A percentile compares a stretch with the other conserved stretches of the same genome.
Evolutionary conservation across 2,329 filamentous ascomycete genomes (phyloP).

Genomic region (Lizonia empirigonia): DNA sequence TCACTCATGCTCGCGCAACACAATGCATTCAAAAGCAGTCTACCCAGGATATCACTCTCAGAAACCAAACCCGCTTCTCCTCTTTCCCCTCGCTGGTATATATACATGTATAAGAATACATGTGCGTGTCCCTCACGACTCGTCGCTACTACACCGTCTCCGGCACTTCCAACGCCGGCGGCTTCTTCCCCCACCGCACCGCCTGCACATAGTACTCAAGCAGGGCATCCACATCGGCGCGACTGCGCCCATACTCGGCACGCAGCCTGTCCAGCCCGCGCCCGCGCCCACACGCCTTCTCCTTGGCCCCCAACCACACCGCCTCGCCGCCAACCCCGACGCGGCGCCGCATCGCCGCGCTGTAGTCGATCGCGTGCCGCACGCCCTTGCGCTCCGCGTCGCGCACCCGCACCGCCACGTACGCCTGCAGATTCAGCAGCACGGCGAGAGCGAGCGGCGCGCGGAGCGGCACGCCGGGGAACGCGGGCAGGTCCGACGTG

Average conservation of each 20-base stretch:
- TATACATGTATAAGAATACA: no score
- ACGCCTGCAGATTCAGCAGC: constrained; percentile 30
- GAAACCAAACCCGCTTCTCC: background rate
- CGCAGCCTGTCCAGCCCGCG: constrained; percentile 19
- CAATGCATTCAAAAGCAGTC: background rate
- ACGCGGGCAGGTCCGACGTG: constrained; percentile 17
- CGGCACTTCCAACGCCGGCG: constrained; percentile 23
- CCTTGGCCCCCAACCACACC: constrained; percentile 20
- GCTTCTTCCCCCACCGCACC: constrained; percentile 28
- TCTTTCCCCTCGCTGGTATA: no score
- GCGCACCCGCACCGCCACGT: constrained; percentile 28
- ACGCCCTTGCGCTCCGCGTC: constrained; percentile 26
- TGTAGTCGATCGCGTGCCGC: constrained; percentile 33
- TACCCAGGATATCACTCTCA: constrained; percentile 13
- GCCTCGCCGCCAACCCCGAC: constrained; percentile 24
- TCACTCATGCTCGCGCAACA: background rate
- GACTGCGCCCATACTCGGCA: constrained; percentile 21
- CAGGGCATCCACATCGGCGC: constrained; percentile 23
- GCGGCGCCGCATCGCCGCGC: constrained; percentile 26
- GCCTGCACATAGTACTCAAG: constrained; percentile 35
- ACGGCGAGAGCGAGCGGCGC: constrained; percentile 33
- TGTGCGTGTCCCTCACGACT: no score
- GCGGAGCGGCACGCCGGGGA: background rate
- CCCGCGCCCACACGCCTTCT: background rate
- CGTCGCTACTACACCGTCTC: constrained; percentile 22